Evolutionary conservation across 164 flowering plant species (phyloP).

Genomic region (Saururus chinensis): DNA sequence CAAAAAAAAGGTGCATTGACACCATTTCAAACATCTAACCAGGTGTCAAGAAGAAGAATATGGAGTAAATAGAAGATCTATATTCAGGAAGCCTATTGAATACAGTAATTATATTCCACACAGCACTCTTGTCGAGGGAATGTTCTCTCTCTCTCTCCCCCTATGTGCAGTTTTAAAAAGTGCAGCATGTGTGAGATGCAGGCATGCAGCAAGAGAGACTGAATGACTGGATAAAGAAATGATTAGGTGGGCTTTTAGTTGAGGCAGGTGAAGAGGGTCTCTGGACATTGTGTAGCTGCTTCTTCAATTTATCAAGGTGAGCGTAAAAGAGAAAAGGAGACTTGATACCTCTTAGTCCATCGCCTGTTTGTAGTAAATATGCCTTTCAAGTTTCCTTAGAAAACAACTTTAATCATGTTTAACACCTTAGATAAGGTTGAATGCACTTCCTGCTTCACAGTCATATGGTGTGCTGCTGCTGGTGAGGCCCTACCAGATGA

Average conservation of each 20-base stretch:
- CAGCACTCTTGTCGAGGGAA: slow-evolving; percentile 60
- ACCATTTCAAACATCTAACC: background rate
- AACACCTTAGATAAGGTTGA: too few species aligned
- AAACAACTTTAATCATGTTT: too few species aligned
- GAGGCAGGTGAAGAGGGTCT: slow-evolving; percentile 12
- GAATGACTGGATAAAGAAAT: slow-evolving; percentile 12
- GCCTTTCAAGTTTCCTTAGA: too few species aligned
- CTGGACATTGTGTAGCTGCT: background rate
- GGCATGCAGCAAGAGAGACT: slow-evolving; percentile 16
- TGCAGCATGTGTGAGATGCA: slow-evolving; percentile 17
- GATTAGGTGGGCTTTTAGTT: slow-evolving; percentile 16
- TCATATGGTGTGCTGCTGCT: too few species aligned
- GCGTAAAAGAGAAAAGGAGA: background rate
- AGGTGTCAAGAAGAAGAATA: background rate
- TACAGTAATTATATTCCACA: slow-evolving; percentile 28
- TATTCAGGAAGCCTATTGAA: slow-evolving; percentile 23
- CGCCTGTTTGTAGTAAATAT: too few species aligned
- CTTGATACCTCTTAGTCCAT: background rate
- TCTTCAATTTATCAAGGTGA: background rate
- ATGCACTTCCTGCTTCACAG: too few species aligned
- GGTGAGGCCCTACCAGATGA: too few species aligned
- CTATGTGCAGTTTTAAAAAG: slow-evolving; percentile 29
- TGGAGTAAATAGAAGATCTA: slow-evolving; percentile 7
- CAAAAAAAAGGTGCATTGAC: too few species aligned
- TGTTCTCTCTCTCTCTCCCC: slow-evolving; percentile 51